These are phyloP conservation scores for Pythium coloratum DNA, from an alignment of 352 stramenopile genomes.

Conservation along the genomic window DNA sequence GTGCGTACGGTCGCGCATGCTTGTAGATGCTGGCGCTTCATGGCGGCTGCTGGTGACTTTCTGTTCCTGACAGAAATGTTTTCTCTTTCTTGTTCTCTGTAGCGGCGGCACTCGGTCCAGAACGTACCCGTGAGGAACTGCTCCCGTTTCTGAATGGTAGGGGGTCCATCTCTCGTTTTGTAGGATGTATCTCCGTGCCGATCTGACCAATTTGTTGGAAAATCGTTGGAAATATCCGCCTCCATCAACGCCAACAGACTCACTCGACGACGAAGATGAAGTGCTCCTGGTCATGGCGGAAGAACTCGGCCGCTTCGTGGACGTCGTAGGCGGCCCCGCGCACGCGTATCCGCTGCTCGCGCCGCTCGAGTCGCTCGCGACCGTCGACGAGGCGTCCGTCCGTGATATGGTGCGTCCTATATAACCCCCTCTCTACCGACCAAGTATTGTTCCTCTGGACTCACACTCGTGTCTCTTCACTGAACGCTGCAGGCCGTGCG, in stretches of 20 bases:
- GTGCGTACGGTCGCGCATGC: conserved; percentile 33
- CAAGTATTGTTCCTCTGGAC: background rate
- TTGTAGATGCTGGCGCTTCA: no score
- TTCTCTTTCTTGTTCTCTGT: conserved; percentile 8
- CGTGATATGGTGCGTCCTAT: conserved; percentile 72
- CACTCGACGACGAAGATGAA: conserved; percentile 97
- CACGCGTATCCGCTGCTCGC: conserved; percentile 91
- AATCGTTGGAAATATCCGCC: background rate
- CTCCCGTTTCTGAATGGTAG: conserved; percentile 97
- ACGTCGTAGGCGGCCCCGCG: conserved; percentile 89
- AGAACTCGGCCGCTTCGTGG: conserved; percentile 87
- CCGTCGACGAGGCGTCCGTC: conserved; percentile 95
- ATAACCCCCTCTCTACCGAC: background rate
- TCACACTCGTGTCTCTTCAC: background rate
- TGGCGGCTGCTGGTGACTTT: background rate
- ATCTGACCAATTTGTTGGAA: background rate
- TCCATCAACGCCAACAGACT: conserved; percentile 65
- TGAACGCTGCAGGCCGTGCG: conserved; percentile 61
- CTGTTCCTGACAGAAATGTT: conserved; percentile 7
- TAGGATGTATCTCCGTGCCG: background rate
- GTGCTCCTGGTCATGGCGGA: conserved; percentile 95
- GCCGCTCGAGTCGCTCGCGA: conserved; percentile 93
- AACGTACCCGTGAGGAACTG: conserved; percentile 93
- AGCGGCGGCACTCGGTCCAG: conserved; percentile 87
- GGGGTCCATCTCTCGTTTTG: background rate